A percentile compares a stretch with the other conserved stretches of the same genome.
These are phyloP conservation scores for Fistulinella prunicolor DNA, from an alignment of 768 basidiomycete species.

Conservation along the genomic window DNA sequence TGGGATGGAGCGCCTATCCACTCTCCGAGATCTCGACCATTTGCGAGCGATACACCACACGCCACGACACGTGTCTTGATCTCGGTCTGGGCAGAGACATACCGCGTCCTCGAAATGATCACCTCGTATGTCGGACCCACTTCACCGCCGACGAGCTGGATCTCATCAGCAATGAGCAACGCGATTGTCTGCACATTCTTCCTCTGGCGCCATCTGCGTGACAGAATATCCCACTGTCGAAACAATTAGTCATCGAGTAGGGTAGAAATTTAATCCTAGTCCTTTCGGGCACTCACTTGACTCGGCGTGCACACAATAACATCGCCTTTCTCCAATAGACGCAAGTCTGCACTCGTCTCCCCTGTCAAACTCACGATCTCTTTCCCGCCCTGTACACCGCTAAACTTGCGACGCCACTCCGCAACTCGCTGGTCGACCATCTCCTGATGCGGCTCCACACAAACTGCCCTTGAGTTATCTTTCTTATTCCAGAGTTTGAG, in stretches of 20 bases:
- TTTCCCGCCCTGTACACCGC: constrained; percentile 82
- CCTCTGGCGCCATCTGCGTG: constrained; percentile 92
- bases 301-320: constrained; percentile 91
- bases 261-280: not conserved
- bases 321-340: constrained; percentile 86
- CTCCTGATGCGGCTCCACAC: constrained; percentile 95
- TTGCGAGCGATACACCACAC: constrained; percentile 91
- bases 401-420: constrained; percentile 89
- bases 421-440: constrained; percentile 90
- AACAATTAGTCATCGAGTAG: not conserved
- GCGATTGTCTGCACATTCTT: constrained; percentile 96
- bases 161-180: constrained; percentile 90
- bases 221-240: constrained; percentile 88
- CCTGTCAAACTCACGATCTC: constrained; percentile 93
- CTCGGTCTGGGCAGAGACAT: constrained; percentile 92
- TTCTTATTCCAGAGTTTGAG: constrained; percentile 91
- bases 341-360: constrained; percentile 88
- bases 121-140: constrained; percentile 97
- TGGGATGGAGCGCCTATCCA: constrained; percentile 96
- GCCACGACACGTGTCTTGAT: constrained; percentile 92
- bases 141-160: constrained; percentile 93
- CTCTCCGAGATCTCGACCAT: constrained; percentile 92
- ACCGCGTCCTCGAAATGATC: constrained; percentile 93
- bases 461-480: constrained; percentile 81
- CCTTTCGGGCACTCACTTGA: constrained; percentile 52